phyloP scores from a whole-genome alignment of 179 eudicot genomes.

The Actinidia arguta region DNA sequence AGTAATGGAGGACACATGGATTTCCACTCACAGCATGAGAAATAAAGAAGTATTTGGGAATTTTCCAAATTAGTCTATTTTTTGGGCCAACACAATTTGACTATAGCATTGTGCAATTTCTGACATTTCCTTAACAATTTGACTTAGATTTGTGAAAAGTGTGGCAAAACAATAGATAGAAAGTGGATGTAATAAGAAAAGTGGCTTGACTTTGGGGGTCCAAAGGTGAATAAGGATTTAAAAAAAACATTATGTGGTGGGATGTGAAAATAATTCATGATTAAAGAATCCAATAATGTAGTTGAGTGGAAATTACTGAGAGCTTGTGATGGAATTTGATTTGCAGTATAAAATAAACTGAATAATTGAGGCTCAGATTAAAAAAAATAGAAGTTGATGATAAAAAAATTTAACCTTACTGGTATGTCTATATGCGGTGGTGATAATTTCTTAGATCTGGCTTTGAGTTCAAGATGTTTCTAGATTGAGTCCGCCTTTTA shows the following conservation, averaged over 20 bases:
- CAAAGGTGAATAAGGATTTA: background rate
- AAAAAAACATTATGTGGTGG: background rate
- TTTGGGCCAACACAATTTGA: background rate
- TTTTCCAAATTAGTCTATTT: background rate
- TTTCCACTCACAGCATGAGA: constrained; percentile 5
- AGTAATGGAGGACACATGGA: constrained; percentile 13
- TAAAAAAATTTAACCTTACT: background rate
- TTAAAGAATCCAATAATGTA: background rate
- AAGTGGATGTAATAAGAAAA: background rate
- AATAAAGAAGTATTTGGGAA: background rate
- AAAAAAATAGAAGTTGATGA: background rate
- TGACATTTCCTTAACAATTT: background rate
- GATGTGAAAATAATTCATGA: background rate
- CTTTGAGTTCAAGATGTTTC: too few species aligned
- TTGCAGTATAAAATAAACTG: background rate
- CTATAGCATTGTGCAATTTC: constrained; percentile 3
- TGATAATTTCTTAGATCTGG: background rate
- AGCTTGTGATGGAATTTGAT: background rate
- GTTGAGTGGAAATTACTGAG: background rate
- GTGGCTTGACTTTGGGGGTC: background rate
- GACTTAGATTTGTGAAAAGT: background rate
- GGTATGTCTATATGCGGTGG: background rate
- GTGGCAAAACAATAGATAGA: background rate
- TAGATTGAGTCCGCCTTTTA: too few species aligned
- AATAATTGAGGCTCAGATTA: background rate